A percentile compares a stretch with the other conserved stretches of the same genome.
Evolutionary conservation across 192 early-diverging fungal species (phyloP).

Genomic region (Helicostylum pulchrum): DNA sequence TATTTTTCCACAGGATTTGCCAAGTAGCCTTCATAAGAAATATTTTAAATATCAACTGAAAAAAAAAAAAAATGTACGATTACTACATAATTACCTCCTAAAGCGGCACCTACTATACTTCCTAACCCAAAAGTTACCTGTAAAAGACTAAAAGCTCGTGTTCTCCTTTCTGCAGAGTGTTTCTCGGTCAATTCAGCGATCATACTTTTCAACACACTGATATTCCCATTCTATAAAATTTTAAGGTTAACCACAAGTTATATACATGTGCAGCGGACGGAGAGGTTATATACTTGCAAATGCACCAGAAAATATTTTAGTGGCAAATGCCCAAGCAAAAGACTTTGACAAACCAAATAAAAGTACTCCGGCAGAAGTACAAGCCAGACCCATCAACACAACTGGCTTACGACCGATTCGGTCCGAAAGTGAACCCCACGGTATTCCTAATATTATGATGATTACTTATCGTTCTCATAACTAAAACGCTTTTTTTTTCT

Average conservation of each 20-base stretch:
- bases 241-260: neutral
- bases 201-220: conserved; percentile 65
- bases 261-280: no score
- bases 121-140: conserved; percentile 65
- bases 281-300: conserved; percentile 21
- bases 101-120: conserved; percentile 49
- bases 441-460: conserved; percentile 30
- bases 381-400: conserved; percentile 66
- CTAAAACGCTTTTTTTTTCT: neutral
- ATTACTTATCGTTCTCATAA: neutral
- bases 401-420: conserved; percentile 68
- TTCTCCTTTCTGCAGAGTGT: conserved; percentile 49
- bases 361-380: conserved; percentile 56
- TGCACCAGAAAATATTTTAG: conserved; percentile 57
- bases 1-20: conserved; percentile 57
- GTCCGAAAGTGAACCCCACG: conserved; percentile 68
- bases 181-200: conserved; percentile 74
- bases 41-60: neutral
- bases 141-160: conserved; percentile 60
- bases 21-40: conserved; percentile 44
- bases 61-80: no score
- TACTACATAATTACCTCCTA: conserved; percentile 47
- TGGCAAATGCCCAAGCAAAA: conserved; percentile 47
- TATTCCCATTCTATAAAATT: conserved; percentile 51
- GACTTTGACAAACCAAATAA: conserved; percentile 62